Evolutionary conservation across 305 asterid species (phyloP).

Genomic region (Stenogyne calaminthoides): DNA sequence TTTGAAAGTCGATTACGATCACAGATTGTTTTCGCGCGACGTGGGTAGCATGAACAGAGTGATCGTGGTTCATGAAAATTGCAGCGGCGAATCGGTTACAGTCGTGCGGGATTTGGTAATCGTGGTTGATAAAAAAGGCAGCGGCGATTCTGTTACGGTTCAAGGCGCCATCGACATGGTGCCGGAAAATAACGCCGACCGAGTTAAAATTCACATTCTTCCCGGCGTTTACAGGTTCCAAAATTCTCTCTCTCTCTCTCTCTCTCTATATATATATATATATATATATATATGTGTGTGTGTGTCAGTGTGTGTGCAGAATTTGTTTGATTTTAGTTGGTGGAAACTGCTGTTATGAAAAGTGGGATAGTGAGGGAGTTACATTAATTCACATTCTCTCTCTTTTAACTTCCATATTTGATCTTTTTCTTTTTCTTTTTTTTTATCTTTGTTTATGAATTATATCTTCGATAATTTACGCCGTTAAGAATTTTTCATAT

Average conservation of each 20-base stretch:
- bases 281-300: neutral
- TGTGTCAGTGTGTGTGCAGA: neutral
- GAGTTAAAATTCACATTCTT: slow-evolving; percentile 68
- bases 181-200: slow-evolving; percentile 44
- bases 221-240: slow-evolving; percentile 78
- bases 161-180: slow-evolving; percentile 83
- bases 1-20: slow-evolving; percentile 40
- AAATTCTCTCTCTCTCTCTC: neutral
- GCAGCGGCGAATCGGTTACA: slow-evolving; percentile 42
- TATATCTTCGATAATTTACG: too few relatives aligned
- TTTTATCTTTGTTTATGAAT: too few relatives aligned
- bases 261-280: neutral
- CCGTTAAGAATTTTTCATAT: too few relatives aligned
- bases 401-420: neutral
- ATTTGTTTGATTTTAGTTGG: slow-evolving; percentile 23
- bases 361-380: slow-evolving; percentile 43
- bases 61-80: slow-evolving; percentile 53
- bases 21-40: slow-evolving; percentile 23
- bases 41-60: slow-evolving; percentile 27
- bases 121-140: slow-evolving; percentile 55
- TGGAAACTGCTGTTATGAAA: slow-evolving; percentile 21
- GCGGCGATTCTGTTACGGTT: slow-evolving; percentile 61
- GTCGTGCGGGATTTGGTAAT: slow-evolving; percentile 31
- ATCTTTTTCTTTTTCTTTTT: neutral
- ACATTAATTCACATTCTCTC: neutral